These are phyloP conservation scores for Bryum argenteum DNA, from an alignment of 225 moss, liverwort and hornwort genomes.

Conservation along the genomic window DNA sequence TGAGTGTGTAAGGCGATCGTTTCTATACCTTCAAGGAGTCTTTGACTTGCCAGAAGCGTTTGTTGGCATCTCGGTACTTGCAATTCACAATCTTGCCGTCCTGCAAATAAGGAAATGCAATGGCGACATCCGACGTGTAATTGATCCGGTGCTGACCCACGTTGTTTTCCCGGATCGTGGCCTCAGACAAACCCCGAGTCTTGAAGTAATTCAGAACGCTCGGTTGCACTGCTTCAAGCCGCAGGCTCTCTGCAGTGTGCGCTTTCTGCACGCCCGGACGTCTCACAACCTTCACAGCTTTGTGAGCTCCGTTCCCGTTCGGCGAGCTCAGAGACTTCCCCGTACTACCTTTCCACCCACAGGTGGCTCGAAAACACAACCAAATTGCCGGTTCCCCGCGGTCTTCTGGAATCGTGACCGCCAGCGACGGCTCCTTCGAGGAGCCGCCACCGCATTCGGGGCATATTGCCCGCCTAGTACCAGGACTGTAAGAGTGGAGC, in stretches of 20 bases:
- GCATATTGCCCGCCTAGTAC: slow-evolving; percentile 43
- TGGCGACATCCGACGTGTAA: slow-evolving; percentile 34
- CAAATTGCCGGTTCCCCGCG: slow-evolving; percentile 61
- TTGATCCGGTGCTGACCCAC: slow-evolving; percentile 44
- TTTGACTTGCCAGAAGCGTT: slow-evolving; percentile 92
- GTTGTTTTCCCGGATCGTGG: slow-evolving; percentile 47
- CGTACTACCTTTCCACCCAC: slow-evolving; percentile 84
- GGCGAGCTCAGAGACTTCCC: slow-evolving; percentile 23
- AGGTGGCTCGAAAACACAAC: slow-evolving; percentile 79
- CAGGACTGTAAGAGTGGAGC: slow-evolving; percentile 45
- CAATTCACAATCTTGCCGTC: slow-evolving; percentile 86
- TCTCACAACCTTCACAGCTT: slow-evolving; percentile 43
- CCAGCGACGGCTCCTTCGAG: slow-evolving; percentile 55
- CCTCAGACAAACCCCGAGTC: slow-evolving; percentile 53
- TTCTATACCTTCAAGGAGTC: slow-evolving; percentile 71
- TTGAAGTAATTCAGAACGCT: slow-evolving; percentile 42
- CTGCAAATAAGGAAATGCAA: slow-evolving; percentile 84
- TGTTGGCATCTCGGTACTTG: slow-evolving; percentile 80
- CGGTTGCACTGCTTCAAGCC: slow-evolving; percentile 44
- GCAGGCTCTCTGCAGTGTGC: slow-evolving; percentile 60
- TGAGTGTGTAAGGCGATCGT: slow-evolving; percentile 18
- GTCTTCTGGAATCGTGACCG: slow-evolving; percentile 65
- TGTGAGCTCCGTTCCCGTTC: slow-evolving; percentile 47
- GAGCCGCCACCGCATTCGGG: slow-evolving; percentile 82
- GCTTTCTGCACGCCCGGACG: slow-evolving; percentile 27